phyloP scores from a whole-genome alignment of 176 grass and related monocot species.

The Oropetium thomaeum region DNA sequence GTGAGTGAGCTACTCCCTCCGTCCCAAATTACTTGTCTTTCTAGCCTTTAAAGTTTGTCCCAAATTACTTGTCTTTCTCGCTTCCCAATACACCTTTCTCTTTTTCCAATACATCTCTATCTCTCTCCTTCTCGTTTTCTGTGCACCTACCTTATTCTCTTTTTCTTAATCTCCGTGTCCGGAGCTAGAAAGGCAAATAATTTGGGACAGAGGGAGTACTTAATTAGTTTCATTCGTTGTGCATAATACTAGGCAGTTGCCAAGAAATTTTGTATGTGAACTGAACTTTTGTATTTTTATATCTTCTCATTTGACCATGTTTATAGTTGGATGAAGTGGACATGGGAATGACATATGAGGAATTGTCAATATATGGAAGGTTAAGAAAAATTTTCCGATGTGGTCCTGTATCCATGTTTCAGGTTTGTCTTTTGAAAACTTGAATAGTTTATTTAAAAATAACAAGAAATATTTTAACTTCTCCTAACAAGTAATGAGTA shows the following conservation, averaged over 20 bases:
- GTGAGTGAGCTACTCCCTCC: background rate
- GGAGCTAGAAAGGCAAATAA: too few species aligned
- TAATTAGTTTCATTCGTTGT: background rate
- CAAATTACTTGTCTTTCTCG: too few species aligned
- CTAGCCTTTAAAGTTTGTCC: too few species aligned
- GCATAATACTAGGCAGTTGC: background rate
- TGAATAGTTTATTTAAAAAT: too few species aligned
- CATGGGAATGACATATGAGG: constrained; percentile 99
- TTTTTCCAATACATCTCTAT: background rate
- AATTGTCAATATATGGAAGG: constrained; percentile 91
- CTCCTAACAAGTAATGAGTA: background rate
- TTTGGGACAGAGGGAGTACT: too few species aligned
- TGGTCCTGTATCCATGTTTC: constrained; percentile 94
- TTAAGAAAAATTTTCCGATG: constrained; percentile 98
- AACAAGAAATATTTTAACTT: too few species aligned
- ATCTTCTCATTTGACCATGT: constrained; percentile 27
- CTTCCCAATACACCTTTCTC: background rate
- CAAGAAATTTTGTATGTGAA: background rate
- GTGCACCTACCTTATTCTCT: too few species aligned
- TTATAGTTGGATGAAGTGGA: constrained; percentile 96
- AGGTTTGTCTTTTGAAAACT: constrained; percentile 45
- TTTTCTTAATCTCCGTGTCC: too few species aligned
- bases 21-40: too few species aligned
- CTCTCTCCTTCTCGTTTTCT: too few species aligned
- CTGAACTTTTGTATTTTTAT: background rate